These are phyloP conservation scores for Cryoendolithus antarcticus DNA, from an alignment of 2,329 filamentous ascomycete species.

Conservation along the genomic window DNA sequence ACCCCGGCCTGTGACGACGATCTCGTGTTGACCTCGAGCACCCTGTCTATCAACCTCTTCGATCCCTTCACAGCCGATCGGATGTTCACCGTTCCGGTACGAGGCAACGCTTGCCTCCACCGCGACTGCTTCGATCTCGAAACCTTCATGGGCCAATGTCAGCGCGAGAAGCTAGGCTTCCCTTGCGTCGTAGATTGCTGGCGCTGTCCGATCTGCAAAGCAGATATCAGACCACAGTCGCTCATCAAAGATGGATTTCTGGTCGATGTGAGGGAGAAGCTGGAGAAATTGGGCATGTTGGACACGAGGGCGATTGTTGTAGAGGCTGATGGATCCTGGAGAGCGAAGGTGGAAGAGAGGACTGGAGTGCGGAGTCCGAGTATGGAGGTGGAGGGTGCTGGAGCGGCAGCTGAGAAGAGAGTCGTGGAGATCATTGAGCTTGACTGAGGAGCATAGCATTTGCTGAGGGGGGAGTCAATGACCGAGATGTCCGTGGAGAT, in stretches of 20 bases:
- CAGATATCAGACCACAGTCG: conserved; percentile 61
- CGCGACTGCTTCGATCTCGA: conserved; percentile 82
- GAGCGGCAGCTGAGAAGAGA: conserved; percentile 2
- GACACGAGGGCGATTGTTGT: conserved; percentile 51
- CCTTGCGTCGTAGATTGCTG: conserved; percentile 52
- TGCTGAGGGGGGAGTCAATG: no score
- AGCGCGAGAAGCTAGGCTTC: conserved; percentile 24
- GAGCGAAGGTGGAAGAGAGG: conserved; percentile 17
- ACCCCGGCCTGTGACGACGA: conserved; percentile 44
- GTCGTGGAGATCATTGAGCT: conserved; percentile 14
- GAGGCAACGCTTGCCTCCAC: conserved; percentile 59
- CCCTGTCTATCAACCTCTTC: conserved; percentile 32
- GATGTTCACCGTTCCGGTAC: conserved; percentile 59
- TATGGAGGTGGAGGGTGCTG: conserved; percentile 13
- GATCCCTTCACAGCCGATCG: conserved; percentile 33
- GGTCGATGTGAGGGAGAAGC: conserved; percentile 42
- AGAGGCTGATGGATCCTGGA: conserved; percentile 54
- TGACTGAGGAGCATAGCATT: conserved; percentile 6
- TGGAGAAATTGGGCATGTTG: conserved; percentile 22
- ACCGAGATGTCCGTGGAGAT: no score
- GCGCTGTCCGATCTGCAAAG: conserved; percentile 74
- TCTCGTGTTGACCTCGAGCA: conserved; percentile 28
- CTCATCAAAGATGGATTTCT: conserved; percentile 68
- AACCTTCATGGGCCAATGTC: conserved; percentile 61
- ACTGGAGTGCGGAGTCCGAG: conserved; percentile 17